phyloP scores from a whole-genome alignment of 1,139 yeast species.

The Petasospora rhodanensis region DNA sequence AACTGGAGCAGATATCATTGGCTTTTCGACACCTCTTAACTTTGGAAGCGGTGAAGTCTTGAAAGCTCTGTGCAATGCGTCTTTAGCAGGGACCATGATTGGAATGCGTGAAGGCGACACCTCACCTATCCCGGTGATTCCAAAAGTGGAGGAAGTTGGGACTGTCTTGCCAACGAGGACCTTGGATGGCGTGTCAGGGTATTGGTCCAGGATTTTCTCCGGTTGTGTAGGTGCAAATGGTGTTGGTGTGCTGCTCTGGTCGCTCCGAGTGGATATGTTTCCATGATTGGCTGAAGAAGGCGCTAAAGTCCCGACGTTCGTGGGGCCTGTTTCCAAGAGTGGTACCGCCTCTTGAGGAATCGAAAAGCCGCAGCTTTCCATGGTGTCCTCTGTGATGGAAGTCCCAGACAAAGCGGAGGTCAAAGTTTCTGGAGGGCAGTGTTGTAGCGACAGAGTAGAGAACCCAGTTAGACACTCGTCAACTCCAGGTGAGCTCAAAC shows the following conservation, averaged over 20 bases:
- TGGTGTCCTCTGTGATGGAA: not conserved
- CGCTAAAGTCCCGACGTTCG: too few relatives aligned
- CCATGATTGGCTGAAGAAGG: too few relatives aligned
- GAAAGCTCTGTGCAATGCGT: not conserved
- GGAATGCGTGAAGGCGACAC: conserved; percentile 7
- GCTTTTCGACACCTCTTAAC: not conserved
- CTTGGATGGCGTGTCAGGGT: too few relatives aligned
- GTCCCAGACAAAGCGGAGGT: not conserved
- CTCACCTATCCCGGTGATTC: too few relatives aligned
- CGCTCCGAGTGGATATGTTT: too few relatives aligned
- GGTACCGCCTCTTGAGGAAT: too few relatives aligned
- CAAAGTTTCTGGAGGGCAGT: not conserved
- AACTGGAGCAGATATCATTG: conserved; percentile 4
- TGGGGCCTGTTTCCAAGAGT: too few relatives aligned
- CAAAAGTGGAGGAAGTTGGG: not conserved
- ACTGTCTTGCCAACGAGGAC: not conserved
- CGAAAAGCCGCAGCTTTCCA: too few relatives aligned
- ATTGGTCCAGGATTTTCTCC: too few relatives aligned
- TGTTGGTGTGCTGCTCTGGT: too few relatives aligned
- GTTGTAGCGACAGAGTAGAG: not conserved
- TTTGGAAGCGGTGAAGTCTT: conserved; percentile 2
- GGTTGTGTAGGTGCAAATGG: too few relatives aligned
- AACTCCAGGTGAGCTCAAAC: not conserved
- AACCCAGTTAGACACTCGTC: not conserved
- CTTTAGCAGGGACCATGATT: not conserved